phyloP scores from a whole-genome alignment of 2,329 filamentous ascomycete species.

The Fusarium gaditjirri region DNA sequence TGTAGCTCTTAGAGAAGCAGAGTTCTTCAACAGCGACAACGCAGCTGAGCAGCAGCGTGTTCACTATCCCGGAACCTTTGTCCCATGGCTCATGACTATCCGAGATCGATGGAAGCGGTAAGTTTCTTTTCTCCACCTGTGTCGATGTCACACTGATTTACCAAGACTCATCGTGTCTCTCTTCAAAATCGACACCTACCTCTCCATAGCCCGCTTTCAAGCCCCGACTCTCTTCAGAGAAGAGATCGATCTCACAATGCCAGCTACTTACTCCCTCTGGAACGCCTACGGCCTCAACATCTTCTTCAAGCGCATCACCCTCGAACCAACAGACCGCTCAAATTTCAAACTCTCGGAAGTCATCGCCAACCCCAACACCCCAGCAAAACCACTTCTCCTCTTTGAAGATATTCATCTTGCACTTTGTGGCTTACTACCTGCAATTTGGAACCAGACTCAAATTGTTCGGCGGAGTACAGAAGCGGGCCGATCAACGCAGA shows the following conservation, averaged over 20 bases:
- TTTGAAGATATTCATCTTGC: slow-evolving; percentile 51
- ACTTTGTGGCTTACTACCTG: slow-evolving; percentile 45
- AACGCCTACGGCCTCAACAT: slow-evolving; percentile 52
- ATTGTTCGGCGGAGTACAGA: slow-evolving; percentile 39
- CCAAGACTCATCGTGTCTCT: slow-evolving; percentile 48
- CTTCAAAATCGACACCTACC: slow-evolving; percentile 54
- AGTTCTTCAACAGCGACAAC: slow-evolving; percentile 51
- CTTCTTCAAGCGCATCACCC: slow-evolving; percentile 49
- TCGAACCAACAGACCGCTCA: slow-evolving; percentile 48
- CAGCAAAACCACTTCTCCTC: slow-evolving; percentile 42
- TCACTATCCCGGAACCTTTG: slow-evolving; percentile 52
- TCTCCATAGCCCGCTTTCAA: slow-evolving; percentile 48
- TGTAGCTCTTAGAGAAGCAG: slow-evolving; percentile 48
- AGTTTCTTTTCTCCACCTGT: fast-evolving
- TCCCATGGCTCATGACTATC: slow-evolving; percentile 48
- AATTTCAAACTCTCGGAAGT: slow-evolving; percentile 48
- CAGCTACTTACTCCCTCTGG: slow-evolving; percentile 50
- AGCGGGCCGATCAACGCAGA: neutral
- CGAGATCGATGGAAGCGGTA: slow-evolving; percentile 52
- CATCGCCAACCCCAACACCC: slow-evolving; percentile 42
- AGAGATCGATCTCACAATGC: slow-evolving; percentile 51
- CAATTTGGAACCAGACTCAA: slow-evolving; percentile 48
- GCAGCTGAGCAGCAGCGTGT: slow-evolving; percentile 49
- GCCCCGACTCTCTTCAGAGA: slow-evolving; percentile 48
- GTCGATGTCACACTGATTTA: neutral